Evolutionary conservation across 2,329 filamentous ascomycete genomes (phyloP).

Genomic region (Ascochyta viciae-villosae): DNA sequence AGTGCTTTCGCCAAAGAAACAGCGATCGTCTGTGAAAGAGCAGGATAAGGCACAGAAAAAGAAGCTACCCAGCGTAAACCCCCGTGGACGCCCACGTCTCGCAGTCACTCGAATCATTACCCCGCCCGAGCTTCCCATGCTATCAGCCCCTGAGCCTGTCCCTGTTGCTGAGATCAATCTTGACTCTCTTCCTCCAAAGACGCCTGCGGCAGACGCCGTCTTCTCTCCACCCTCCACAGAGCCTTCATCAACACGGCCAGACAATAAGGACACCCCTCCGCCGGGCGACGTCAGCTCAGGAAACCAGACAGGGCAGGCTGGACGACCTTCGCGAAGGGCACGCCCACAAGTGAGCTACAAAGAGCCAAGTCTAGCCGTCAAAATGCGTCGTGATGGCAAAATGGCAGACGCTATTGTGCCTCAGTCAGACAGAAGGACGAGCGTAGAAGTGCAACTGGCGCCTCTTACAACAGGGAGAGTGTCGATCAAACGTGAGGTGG

Average conservation of each 20-base stretch:
- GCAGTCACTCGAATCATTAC: constrained; percentile 36
- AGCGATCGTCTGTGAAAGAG: constrained; percentile 36
- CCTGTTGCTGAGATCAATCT: constrained; percentile 40
- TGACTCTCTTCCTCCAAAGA: constrained; percentile 50
- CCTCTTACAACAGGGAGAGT: constrained; percentile 29
- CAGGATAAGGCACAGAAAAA: constrained; percentile 41
- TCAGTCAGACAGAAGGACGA: constrained; percentile 32
- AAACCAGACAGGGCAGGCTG: constrained; percentile 42
- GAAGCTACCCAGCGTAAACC: constrained; percentile 25
- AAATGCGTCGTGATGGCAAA: constrained; percentile 58
- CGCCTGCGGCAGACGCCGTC: constrained; percentile 46
- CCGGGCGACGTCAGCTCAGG: constrained; percentile 49
- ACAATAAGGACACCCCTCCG: constrained; percentile 53
- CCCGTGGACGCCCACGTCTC: constrained; percentile 31
- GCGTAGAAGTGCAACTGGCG: constrained; percentile 32
- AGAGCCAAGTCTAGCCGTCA: constrained; percentile 56
- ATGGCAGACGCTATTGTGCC: constrained; percentile 54
- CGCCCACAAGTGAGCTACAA: constrained; percentile 58
- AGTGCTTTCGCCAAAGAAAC: constrained; percentile 52
- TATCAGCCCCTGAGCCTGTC: constrained; percentile 32
- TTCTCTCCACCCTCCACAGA: constrained; percentile 56
- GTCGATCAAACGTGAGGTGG: constrained; percentile 38
- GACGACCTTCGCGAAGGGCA: constrained; percentile 54
- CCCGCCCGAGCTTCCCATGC: constrained; percentile 27
- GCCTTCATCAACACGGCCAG: constrained; percentile 47